Percentiles rank a stretch among this genome's conserved stretches.
Conservation (phyloP, 805 yeast species). For the Naumovozyma castellii region DNA sequence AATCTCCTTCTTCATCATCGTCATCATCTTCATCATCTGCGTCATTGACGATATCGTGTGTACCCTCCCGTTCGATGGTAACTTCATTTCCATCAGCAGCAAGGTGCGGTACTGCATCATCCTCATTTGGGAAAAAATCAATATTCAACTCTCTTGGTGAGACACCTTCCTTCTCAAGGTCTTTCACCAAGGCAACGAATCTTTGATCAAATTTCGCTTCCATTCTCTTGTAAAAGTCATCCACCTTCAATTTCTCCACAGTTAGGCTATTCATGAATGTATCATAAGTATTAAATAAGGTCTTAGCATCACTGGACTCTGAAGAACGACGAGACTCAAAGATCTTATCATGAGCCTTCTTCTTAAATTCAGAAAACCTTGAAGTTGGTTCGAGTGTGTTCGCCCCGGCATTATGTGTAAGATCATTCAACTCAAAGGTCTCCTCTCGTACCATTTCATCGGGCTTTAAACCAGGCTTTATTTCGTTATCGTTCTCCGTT, state of each 20-base stretch:
- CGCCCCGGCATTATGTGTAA: not conserved
- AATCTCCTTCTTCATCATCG: conserved; percentile 30
- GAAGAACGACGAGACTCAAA: conserved; percentile 8
- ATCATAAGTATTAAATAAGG: conserved; percentile 31
- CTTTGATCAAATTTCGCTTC: conserved; percentile 39
- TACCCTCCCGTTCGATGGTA: too few species aligned
- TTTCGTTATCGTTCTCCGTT: not conserved
- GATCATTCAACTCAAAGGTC: conserved; percentile 24
- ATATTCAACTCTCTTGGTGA: not conserved
- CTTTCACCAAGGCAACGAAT: conserved; percentile 39
- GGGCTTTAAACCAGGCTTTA: not conserved
- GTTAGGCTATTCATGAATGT: conserved; percentile 40
- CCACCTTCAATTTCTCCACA: conserved; percentile 42
- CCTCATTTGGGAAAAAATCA: not conserved
- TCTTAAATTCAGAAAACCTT: conserved; percentile 2
- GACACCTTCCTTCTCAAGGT: conserved; percentile 35
- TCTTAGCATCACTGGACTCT: conserved; percentile 18
- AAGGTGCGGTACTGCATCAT: too few species aligned
- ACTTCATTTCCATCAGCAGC: too few species aligned
- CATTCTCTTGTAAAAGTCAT: conserved; percentile 40
- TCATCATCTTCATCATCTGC: conserved; percentile 7
- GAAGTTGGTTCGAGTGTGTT: conserved; percentile 3
- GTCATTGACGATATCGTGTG: too few species aligned
- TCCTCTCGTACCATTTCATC: conserved; percentile 6
- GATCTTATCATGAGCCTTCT: conserved; percentile 13